phyloP scores from a whole-genome alignment of 495 filamentous ascomycete species.

The Aspergillus homomorphus region DNA sequence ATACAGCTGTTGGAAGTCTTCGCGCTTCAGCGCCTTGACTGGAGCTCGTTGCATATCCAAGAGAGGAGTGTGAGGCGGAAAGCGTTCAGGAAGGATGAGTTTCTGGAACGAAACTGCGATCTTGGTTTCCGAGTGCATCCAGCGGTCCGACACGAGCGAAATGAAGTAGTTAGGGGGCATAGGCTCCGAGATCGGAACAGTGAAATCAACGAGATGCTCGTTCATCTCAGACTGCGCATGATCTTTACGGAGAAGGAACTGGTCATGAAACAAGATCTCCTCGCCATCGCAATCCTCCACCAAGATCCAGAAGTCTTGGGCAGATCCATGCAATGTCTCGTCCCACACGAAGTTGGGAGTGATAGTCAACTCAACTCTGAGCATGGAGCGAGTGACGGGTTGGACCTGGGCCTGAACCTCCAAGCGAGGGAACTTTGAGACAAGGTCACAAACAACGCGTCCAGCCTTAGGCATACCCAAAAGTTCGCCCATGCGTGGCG shows the following conservation, averaged over 20 bases:
- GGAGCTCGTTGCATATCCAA: slow-evolving; percentile 89
- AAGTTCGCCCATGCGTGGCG: slow-evolving; percentile 94
- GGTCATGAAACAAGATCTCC: slow-evolving; percentile 92
- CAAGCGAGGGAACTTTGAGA: slow-evolving; percentile 89
- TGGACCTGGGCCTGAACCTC: slow-evolving; percentile 90
- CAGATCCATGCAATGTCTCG: slow-evolving; percentile 76
- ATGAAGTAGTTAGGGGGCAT: slow-evolving; percentile 99
- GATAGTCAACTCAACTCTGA: slow-evolving; percentile 90
- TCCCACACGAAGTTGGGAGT: slow-evolving; percentile 97
- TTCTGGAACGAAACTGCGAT: slow-evolving; percentile 93
- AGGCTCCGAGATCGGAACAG: slow-evolving; percentile 91
- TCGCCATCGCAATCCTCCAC: slow-evolving; percentile 98
- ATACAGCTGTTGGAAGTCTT: slow-evolving; percentile 80
- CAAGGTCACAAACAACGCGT: slow-evolving; percentile 75
- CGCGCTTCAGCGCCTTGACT: slow-evolving; percentile 79
- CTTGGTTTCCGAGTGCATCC: slow-evolving; percentile 97
- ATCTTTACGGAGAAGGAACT: slow-evolving; percentile 84
- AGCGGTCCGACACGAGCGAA: slow-evolving; percentile 86
- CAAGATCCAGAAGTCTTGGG: slow-evolving; percentile 94
- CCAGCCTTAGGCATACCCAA: slow-evolving; percentile 90
- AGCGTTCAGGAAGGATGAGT: slow-evolving; percentile 88
- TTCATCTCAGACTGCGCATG: slow-evolving; percentile 79
- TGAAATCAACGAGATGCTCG: slow-evolving; percentile 96
- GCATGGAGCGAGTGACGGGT: slow-evolving; percentile 91
- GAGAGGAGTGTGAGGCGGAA: slow-evolving; percentile 87